These are phyloP conservation scores for Paramecium bursaria DNA, from an alignment of 73 alveolate species.

Conservation along the genomic window DNA sequence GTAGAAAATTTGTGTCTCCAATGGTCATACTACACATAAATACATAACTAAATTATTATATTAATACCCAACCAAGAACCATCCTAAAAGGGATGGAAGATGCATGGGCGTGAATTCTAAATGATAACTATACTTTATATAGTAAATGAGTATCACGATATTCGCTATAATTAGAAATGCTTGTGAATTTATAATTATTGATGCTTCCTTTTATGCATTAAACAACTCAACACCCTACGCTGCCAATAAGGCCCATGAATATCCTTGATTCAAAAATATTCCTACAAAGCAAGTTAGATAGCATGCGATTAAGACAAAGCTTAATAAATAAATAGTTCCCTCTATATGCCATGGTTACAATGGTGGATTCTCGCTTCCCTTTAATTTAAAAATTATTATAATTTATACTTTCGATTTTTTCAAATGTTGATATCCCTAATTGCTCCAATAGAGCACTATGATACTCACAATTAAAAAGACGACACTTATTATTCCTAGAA, in stretches of 20 bases:
- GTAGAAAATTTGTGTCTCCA: conserved; percentile 43
- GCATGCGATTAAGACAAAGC: conserved; percentile 35
- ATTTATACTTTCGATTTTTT: conserved; percentile 15
- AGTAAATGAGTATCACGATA: conserved; percentile 1
- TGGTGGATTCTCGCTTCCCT: background rate
- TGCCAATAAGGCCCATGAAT: conserved; percentile 48
- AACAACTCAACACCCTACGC: conserved; percentile 12
- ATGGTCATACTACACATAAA: conserved; percentile 56
- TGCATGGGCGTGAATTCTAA: conserved; percentile 50
- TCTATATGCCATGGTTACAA: conserved; percentile 43
- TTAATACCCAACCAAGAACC: conserved; percentile 13
- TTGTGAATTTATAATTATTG: background rate
- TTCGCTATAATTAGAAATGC: conserved; percentile 17
- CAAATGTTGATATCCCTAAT: conserved; percentile 13
- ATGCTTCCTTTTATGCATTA: conserved; percentile 35
- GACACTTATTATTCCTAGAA: conserved; percentile 37
- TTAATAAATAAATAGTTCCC: conserved; percentile 18
- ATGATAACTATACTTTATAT: conserved; percentile 26
- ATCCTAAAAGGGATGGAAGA: conserved; percentile 47
- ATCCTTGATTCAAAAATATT: conserved; percentile 19
- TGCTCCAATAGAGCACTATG: conserved; percentile 54
- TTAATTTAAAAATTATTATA: background rate
- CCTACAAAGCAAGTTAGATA: conserved; percentile 48
- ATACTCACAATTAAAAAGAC: conserved; percentile 14
- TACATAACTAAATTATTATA: background rate